A percentile compares a stretch with the other conserved stretches of the same genome.
These are phyloP conservation scores for Pyricularia sp. DNA, from an alignment of 2,329 filamentous ascomycete species.

Conservation along the genomic window DNA sequence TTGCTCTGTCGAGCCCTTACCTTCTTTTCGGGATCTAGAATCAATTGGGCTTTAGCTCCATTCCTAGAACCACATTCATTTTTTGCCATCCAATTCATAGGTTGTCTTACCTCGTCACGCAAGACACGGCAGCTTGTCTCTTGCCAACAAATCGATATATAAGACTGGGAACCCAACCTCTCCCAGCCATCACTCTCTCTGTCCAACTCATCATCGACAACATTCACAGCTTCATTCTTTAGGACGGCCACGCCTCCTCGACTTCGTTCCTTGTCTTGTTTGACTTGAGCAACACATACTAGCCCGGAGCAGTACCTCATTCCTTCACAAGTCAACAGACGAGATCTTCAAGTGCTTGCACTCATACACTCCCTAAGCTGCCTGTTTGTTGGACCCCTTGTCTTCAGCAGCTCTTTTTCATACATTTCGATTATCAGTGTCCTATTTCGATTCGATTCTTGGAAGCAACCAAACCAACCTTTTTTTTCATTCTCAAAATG, in stretches of 20 bases:
- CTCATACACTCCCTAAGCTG: constrained; percentile 3
- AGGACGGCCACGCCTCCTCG: constrained; percentile 23
- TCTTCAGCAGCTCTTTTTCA: constrained; percentile 1
- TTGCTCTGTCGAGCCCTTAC: constrained; percentile 4
- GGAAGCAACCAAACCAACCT: constrained; percentile 25
- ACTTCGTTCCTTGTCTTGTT: constrained; percentile 15
- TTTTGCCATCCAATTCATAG: background rate
- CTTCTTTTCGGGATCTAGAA: constrained; percentile 5
- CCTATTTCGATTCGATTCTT: background rate
- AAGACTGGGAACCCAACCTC: background rate
- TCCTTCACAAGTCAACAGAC: constrained; percentile 20
- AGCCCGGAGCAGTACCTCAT: constrained; percentile 32
- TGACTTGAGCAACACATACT: constrained; percentile 14
- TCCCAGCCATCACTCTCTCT: background rate
- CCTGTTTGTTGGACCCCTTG: constrained; percentile 2
- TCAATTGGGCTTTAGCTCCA: background rate
- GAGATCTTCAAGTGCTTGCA: constrained; percentile 13
- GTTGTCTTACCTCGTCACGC: background rate
- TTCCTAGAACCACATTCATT: background rate
- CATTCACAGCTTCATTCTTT: constrained; percentile 21
- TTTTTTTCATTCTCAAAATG: constrained; percentile 36
- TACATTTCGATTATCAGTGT: background rate
- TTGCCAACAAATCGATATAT: constrained; percentile 17
- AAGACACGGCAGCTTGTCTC: constrained; percentile 4
- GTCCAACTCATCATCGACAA: constrained; percentile 4